These are phyloP conservation scores for Coniella vitis DNA, from an alignment of 2,329 filamentous ascomycete species.

Conservation along the genomic window DNA sequence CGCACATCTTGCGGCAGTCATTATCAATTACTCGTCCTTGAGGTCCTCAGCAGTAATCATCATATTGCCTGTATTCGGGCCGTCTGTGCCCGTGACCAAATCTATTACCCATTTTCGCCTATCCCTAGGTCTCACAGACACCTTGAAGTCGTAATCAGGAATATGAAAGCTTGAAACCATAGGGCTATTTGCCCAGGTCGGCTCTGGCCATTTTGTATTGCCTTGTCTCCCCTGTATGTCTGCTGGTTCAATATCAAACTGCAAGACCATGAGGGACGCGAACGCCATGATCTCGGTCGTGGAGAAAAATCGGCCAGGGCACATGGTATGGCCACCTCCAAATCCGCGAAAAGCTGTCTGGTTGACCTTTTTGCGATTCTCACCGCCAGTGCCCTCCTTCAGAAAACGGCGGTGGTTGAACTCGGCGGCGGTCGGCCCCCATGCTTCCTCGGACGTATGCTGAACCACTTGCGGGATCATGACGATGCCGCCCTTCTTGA, in stretches of 20 bases:
- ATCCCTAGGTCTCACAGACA: slow-evolving; percentile 18
- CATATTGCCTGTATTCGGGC: too few species aligned
- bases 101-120: too few species aligned
- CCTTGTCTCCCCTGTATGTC: neutral
- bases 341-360: slow-evolving; percentile 19
- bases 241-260: slow-evolving; percentile 18
- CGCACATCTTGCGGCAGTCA: too few species aligned
- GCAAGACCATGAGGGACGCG: slow-evolving; percentile 19
- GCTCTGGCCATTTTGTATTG: slow-evolving; percentile 17
- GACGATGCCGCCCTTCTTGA: slow-evolving; percentile 19
- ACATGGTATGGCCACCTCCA: slow-evolving; percentile 21
- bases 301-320: slow-evolving; percentile 21
- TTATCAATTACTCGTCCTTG: too few species aligned
- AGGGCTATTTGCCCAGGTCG: slow-evolving; percentile 19
- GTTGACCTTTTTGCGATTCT: slow-evolving; percentile 5
- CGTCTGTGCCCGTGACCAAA: too few species aligned
- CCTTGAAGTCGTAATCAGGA: slow-evolving; percentile 20
- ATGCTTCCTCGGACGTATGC: slow-evolving; percentile 13
- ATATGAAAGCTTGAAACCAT: slow-evolving; percentile 18
- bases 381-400: neutral
- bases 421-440: slow-evolving; percentile 6
- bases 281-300: slow-evolving; percentile 22
- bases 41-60: too few species aligned
- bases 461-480: slow-evolving; percentile 18
- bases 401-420: slow-evolving; percentile 4